Conservation (phyloP, 1,284 basidiomycete genomes). For the Sanghuangporus weigelae region DNA sequence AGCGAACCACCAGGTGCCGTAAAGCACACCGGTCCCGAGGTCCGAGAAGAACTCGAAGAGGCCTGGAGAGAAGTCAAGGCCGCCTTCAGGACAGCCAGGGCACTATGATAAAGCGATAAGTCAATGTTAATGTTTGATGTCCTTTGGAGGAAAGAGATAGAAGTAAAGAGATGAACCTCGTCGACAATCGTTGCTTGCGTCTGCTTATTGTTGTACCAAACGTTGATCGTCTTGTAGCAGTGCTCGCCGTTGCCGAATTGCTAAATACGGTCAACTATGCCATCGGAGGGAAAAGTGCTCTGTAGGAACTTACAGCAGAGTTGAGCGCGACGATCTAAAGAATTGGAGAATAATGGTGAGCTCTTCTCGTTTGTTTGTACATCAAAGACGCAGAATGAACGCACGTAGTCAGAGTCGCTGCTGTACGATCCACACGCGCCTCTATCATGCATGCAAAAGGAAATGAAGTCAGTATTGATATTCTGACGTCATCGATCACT, state of each 20-base stretch:
- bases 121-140: not conserved
- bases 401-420: constrained; percentile 29
- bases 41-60: constrained; percentile 64
- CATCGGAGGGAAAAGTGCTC: constrained; percentile 6
- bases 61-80: constrained; percentile 72
- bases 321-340: constrained; percentile 42
- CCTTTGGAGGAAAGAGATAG: not conserved
- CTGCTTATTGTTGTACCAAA: constrained; percentile 49
- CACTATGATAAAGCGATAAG: constrained; percentile 39
- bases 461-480: not conserved
- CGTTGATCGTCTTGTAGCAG: constrained; percentile 52
- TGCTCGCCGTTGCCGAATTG: constrained; percentile 36
- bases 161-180: constrained; percentile 35
- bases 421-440: constrained; percentile 34
- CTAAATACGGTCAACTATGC: constrained; percentile 21
- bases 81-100: constrained; percentile 63
- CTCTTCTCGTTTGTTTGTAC: not conserved
- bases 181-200: constrained; percentile 51
- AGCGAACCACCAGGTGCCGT: constrained; percentile 49
- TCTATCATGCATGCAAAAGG: constrained; percentile 19
- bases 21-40: constrained; percentile 45
- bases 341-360: not conserved
- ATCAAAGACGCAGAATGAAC: constrained; percentile 17
- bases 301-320: constrained; percentile 26
- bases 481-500: not conserved